Evolutionary conservation across 257 asterid genomes (phyloP).

Genomic region (Agastache rugosa): DNA sequence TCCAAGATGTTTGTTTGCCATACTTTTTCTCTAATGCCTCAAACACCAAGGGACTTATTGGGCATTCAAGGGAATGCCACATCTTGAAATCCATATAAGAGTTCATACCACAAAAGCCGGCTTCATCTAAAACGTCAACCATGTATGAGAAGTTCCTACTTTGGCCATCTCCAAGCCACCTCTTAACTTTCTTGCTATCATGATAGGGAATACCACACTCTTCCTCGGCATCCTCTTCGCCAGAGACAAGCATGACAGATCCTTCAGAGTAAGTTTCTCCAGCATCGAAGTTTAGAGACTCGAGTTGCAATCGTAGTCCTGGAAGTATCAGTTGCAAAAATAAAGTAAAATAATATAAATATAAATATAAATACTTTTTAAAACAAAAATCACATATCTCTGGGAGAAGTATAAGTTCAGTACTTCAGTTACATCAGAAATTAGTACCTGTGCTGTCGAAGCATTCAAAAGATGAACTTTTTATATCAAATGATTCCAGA

Average conservation of each 20-base stretch:
- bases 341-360: not conserved
- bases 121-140: constrained; percentile 78
- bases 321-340: constrained; percentile 25
- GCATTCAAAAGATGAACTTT: constrained; percentile 35
- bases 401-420: constrained; percentile 19
- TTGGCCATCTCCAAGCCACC: constrained; percentile 50
- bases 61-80: constrained; percentile 56
- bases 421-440: constrained; percentile 41
- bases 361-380: not conserved
- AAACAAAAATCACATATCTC: constrained; percentile 16
- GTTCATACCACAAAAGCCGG: constrained; percentile 41
- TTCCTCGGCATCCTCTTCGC: constrained; percentile 56
- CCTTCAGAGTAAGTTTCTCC: constrained; percentile 67
- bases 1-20: constrained; percentile 70
- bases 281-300: constrained; percentile 48
- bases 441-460: constrained; percentile 39
- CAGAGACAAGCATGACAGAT: constrained; percentile 63
- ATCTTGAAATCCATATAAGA: constrained; percentile 45
- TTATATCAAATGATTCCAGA: constrained; percentile 52
- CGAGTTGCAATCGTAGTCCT: constrained; percentile 60
- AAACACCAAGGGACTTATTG: constrained; percentile 57
- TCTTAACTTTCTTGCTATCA: constrained; percentile 42
- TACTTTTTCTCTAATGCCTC: constrained; percentile 70
- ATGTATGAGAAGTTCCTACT: constrained; percentile 71
- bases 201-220: constrained; percentile 36